Conservation (phyloP, 805 yeast species). For the Yarrowia porcina region DNA sequence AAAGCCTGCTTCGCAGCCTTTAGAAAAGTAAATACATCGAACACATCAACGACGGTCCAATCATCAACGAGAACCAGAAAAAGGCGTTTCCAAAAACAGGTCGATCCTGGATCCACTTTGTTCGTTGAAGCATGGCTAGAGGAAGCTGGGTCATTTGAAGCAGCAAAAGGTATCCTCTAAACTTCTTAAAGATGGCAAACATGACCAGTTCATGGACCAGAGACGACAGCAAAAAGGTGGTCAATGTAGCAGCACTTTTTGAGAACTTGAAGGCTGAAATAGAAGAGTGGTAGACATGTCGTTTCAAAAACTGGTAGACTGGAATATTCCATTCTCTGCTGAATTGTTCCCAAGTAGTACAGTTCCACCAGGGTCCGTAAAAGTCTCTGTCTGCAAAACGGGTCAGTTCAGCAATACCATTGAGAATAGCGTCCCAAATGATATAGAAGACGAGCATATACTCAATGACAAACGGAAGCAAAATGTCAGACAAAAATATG, state of each 20-base stretch:
- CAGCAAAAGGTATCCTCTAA: conserved; percentile 74
- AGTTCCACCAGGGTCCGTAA: conserved; percentile 98
- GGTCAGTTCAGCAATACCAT: conserved; percentile 85
- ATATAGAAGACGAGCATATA: conserved; percentile 78
- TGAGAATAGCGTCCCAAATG: conserved; percentile 93
- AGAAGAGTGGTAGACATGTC: conserved; percentile 93
- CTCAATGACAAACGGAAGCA: conserved; percentile 74
- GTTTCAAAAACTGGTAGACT: conserved; percentile 79
- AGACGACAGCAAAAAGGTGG: conserved; percentile 62
- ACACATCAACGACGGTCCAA: conserved; percentile 87
- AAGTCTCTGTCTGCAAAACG: conserved; percentile 86
- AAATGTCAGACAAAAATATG: conserved; percentile 61
- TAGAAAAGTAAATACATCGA: conserved; percentile 76
- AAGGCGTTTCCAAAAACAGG: conserved; percentile 70
- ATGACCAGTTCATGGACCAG: conserved; percentile 87
- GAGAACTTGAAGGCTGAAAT: conserved; percentile 69
- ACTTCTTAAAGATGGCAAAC: conserved; percentile 76
- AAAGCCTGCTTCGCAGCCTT: too few relatives aligned
- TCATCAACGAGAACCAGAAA: conserved; percentile 88
- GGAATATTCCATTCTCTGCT: conserved; percentile 94
- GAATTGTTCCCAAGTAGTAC: conserved; percentile 88
- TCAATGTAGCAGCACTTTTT: conserved; percentile 64
- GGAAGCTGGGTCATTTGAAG: conserved; percentile 91
- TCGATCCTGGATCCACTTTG: conserved; percentile 52
- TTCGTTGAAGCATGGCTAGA: conserved; percentile 59